These are phyloP conservation scores for Psilocybe mexicana DNA, from an alignment of 1,284 basidiomycete genomes.

Conservation along the genomic window DNA sequence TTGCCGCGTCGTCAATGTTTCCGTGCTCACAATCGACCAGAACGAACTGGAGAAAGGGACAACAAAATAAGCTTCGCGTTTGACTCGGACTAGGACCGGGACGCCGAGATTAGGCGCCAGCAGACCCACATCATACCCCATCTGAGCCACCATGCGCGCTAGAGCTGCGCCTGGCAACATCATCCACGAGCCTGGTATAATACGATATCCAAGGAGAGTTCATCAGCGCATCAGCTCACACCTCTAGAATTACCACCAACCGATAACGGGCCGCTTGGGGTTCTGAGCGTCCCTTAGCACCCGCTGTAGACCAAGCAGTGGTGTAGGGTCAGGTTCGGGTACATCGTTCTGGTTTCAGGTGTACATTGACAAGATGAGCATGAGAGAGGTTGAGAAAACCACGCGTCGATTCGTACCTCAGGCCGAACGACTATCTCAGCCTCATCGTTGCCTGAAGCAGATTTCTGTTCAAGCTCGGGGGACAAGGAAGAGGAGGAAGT, in stretches of 20 bases:
- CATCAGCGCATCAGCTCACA: not conserved
- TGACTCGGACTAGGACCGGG: not conserved
- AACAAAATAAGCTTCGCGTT: no score
- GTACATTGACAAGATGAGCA: no score
- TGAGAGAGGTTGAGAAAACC: no score
- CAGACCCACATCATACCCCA: constrained; percentile 28
- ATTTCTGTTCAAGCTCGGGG: not conserved
- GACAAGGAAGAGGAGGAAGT: not conserved
- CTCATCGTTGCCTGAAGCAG: no score
- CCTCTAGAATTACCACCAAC: constrained; percentile 7
- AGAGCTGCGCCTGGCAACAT: constrained; percentile 30
- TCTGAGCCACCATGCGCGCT: constrained; percentile 28
- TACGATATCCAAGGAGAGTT: not conserved
- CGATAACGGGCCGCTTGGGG: constrained; percentile 19
- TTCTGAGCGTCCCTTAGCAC: constrained; percentile 20
- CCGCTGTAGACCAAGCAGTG: constrained; percentile 20
- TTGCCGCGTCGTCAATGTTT: constrained; percentile 29
- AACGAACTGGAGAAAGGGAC: constrained; percentile 23
- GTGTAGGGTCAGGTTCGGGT: not conserved
- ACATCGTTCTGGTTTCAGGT: no score
- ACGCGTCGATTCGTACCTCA: no score
- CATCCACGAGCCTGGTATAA: constrained; percentile 28
- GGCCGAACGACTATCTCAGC: no score
- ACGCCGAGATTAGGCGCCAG: not conserved
- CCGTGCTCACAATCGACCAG: constrained; percentile 32